Evolutionary conservation across 2,329 filamentous ascomycete genomes (phyloP), one percentile per base, ranked within the genome.

Genomic region (Talaromyces verruculosus): DNA sequence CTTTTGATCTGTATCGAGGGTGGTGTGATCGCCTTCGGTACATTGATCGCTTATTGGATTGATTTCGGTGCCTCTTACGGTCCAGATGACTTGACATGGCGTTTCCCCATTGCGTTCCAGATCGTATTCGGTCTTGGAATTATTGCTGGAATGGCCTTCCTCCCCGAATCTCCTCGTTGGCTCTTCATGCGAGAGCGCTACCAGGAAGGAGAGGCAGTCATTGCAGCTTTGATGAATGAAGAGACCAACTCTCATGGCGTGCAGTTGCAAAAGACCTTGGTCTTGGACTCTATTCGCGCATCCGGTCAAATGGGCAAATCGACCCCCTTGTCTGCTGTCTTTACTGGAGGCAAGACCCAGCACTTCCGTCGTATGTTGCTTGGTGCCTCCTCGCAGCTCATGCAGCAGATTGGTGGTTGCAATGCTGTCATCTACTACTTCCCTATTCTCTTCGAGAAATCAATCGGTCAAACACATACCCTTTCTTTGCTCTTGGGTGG

Each of bases 261-360:
- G 5, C 77, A 81, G 55, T 71, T 82, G 30, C 82, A 89, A 74
- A 80, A 82, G 69, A 83, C 85, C 63, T 86, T 87, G 1, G 87
- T 88, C 41, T 77, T 85, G 28, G 88, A 91, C 72, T 85, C 83
- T 1, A 87, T 89, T 68, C 80, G 81, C 28, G 63, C 66, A n/a
- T 66, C 58, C 11, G 57, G 63, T 15, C 70, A 61, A 68, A 63
- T 68, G 73, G 70, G 69, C 70, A 71, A 69, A 63, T 68, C 1
- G 47, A 75, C 35, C 72, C 65, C 65, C 15, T 17, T 67, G 37
- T 61, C 61, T 47, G 55, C 60, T 25, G 67, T 66, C 11, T 55
- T 66, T 41, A 66, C 64, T 17, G 41, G 59, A n/a, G 78, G 78
- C 53, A 77, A 75, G 67, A 76, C 76, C 3, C 79, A 80, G 65